phyloP scores from a whole-genome alignment of 352 stramenopile species.

The Phytophthora agathidicida region DNA sequence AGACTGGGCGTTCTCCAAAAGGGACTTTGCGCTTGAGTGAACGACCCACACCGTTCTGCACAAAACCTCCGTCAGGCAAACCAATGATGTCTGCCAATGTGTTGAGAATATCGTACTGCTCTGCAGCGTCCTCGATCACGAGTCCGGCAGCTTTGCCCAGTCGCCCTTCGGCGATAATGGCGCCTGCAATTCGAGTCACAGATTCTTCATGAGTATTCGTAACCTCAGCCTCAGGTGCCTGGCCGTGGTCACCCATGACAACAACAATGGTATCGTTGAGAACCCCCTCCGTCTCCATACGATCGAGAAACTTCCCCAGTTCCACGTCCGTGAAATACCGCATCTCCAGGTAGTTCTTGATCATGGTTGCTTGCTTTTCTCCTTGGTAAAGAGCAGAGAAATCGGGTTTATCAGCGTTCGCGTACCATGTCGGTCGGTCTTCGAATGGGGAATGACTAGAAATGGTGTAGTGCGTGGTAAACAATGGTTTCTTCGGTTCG shows the following conservation, averaged over 20 bases:
- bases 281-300: conserved; percentile 47
- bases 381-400: conserved; percentile 54
- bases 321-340: conserved; percentile 58
- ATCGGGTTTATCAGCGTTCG: conserved; percentile 41
- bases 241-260: conserved; percentile 58
- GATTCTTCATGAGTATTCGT: conserved; percentile 53
- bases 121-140: conserved; percentile 44
- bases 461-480: conserved; percentile 67
- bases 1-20: conserved; percentile 36
- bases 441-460: conserved; percentile 47
- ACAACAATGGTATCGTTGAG: conserved; percentile 67
- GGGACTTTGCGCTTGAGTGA: conserved; percentile 50
- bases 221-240: conserved; percentile 47
- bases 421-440: conserved; percentile 44
- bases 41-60: conserved; percentile 57
- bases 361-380: conserved; percentile 28
- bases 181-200: conserved; percentile 41
- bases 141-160: conserved; percentile 40
- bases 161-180: conserved; percentile 53
- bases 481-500: conserved; percentile 40
- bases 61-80: conserved; percentile 46
- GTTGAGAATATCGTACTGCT: conserved; percentile 64
- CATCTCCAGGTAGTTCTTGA: conserved; percentile 62
- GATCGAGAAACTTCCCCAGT: conserved; percentile 53
- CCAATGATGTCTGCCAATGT: conserved; percentile 66